These are phyloP conservation scores for Protea cynaroides DNA, from an alignment of 164 flowering plant genomes.

Conservation along the genomic window DNA sequence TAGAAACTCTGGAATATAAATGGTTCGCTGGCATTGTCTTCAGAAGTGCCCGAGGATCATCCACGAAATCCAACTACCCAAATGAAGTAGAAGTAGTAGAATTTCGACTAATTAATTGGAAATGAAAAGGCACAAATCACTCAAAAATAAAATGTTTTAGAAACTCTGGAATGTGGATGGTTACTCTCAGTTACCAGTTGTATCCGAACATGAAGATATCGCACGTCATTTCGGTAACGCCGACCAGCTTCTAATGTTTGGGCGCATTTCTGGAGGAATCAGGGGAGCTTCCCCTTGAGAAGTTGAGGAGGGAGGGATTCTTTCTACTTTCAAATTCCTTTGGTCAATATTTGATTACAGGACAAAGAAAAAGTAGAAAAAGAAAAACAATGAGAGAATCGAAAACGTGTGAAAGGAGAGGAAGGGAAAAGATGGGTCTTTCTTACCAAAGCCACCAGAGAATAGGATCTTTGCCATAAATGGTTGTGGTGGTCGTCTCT, in stretches of 20 bases:
- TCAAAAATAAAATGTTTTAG: not conserved
- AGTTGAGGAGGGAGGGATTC: constrained; percentile 52
- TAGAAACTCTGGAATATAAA: no score
- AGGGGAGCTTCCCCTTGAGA: constrained; percentile 79
- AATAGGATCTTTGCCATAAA: constrained; percentile 87
- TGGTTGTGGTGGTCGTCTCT: no score
- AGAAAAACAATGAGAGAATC: not conserved
- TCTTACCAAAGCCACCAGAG: constrained; percentile 85
- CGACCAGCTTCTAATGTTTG: constrained; percentile 58
- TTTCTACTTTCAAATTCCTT: constrained; percentile 74
- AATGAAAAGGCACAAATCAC: not conserved
- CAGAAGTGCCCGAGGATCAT: constrained; percentile 56
- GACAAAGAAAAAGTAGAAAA: not conserved
- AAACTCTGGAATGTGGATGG: not conserved
- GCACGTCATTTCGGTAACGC: constrained; percentile 66
- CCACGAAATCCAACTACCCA: constrained; percentile 85
- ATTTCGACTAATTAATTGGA: not conserved
- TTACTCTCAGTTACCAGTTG: constrained; percentile 54
- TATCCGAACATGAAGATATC: constrained; percentile 86
- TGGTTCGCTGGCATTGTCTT: constrained; percentile 61
- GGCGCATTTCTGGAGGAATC: constrained; percentile 86
- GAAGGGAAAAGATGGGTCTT: not conserved
- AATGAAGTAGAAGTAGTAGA: not conserved
- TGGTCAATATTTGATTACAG: constrained; percentile 14
- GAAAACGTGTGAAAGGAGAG: constrained; percentile 7